Evolutionary conservation across 2,329 filamentous ascomycete genomes (phyloP).

Genomic region (Calonectria leucothoes): DNA sequence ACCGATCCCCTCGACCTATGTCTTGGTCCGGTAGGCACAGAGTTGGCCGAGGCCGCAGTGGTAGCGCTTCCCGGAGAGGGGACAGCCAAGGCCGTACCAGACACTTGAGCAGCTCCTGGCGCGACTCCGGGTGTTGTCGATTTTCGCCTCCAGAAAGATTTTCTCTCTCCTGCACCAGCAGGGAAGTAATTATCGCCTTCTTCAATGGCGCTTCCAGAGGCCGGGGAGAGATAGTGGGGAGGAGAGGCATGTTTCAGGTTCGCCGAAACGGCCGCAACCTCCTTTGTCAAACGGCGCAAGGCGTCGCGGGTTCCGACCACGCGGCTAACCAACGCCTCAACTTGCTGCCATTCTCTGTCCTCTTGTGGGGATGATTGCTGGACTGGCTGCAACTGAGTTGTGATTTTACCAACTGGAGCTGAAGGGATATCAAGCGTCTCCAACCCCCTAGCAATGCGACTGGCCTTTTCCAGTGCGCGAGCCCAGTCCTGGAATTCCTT

Average conservation of each 20-base stretch:
- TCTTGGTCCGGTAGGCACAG: conserved; percentile 43
- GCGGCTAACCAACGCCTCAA: conserved; percentile 86
- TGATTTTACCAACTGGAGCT: conserved; percentile 42
- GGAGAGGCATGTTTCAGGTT: conserved; percentile 44
- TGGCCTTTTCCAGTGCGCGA: conserved; percentile 84
- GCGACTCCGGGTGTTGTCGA: conserved; percentile 65
- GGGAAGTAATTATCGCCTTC: conserved; percentile 70
- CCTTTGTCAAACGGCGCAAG: conserved; percentile 85
- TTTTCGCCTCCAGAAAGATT: conserved; percentile 94
- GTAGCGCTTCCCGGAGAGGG: conserved; percentile 54
- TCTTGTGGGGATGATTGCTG: conserved; percentile 63
- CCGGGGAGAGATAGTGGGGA: conserved; percentile 54
- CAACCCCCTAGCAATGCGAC: conserved; percentile 70
- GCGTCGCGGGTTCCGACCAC: conserved; percentile 91
- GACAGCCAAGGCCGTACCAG: conserved; percentile 53
- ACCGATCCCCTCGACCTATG: conserved; percentile 51
- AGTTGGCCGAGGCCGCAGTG: conserved; percentile 45
- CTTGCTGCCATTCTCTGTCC: conserved; percentile 86
- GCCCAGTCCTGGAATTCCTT: conserved; percentile 93
- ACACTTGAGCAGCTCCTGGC: conserved; percentile 53
- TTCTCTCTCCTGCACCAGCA: conserved; percentile 56
- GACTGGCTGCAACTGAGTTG: conserved; percentile 40
- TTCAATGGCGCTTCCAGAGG: conserved; percentile 55
- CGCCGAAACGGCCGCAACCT: conserved; percentile 77
- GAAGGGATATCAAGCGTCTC: conserved; percentile 50